Conservation (phyloP, 1,284 basidiomycete species). For the Malassezia pachydermatis region DNA sequence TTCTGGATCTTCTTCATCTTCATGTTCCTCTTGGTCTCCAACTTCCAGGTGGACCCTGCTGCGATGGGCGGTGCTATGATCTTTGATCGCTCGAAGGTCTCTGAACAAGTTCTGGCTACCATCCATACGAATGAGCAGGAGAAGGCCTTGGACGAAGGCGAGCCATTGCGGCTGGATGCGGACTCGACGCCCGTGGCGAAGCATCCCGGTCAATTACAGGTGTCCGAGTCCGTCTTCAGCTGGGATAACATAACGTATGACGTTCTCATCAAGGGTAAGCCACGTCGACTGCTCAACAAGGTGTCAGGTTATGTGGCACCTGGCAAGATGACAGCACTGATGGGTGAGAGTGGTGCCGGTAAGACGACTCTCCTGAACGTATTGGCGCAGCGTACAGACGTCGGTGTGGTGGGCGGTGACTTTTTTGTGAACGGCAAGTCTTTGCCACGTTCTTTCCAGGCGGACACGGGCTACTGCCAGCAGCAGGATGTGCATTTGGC, state of each 20-base stretch:
- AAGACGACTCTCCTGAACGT: slow-evolving; percentile 41
- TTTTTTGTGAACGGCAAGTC: slow-evolving; percentile 26
- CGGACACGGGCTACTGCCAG: slow-evolving; percentile 31
- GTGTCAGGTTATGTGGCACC: slow-evolving; percentile 50
- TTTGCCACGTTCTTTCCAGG: slow-evolving; percentile 32
- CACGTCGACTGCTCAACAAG: slow-evolving; percentile 28
- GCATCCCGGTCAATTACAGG: slow-evolving; percentile 16
- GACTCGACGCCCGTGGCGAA: neutral
- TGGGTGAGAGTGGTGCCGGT: slow-evolving; percentile 40
- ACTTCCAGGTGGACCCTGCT: slow-evolving; percentile 33
- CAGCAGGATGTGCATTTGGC: slow-evolving; percentile 35
- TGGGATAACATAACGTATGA: slow-evolving; percentile 37
- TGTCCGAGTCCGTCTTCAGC: slow-evolving; percentile 27
- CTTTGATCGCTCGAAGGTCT: slow-evolving; percentile 24
- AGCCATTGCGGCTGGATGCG: neutral
- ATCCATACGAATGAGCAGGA: neutral
- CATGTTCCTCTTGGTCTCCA: slow-evolving; percentile 26
- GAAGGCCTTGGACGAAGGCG: slow-evolving; percentile 3
- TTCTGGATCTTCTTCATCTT: slow-evolving; percentile 31
- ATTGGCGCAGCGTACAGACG: slow-evolving; percentile 27
- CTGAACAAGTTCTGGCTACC: neutral
- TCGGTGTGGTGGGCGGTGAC: slow-evolving; percentile 28
- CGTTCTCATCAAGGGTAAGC: slow-evolving; percentile 31
- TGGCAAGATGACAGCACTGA: slow-evolving; percentile 35
- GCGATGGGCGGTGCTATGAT: slow-evolving; percentile 32